A percentile compares a stretch with the other conserved stretches of the same genome.
These are phyloP conservation scores for Bothriochloa decipiens DNA, from an alignment of 176 grass and related monocot genomes.

Conservation along the genomic window DNA sequence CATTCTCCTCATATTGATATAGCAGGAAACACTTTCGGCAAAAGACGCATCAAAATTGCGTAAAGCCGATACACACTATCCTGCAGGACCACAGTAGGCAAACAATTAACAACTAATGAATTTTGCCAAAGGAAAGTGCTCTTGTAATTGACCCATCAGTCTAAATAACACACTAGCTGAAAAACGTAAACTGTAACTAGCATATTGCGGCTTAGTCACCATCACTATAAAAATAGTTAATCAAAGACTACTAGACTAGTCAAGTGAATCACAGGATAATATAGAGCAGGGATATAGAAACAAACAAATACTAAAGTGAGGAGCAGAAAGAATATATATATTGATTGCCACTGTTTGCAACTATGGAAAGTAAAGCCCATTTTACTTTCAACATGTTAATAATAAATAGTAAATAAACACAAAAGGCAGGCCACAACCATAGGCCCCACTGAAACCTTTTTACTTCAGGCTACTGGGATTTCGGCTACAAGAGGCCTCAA, in stretches of 20 bases:
- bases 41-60: constrained; percentile 38
- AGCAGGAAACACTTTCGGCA: constrained; percentile 71
- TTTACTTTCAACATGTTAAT: constrained; percentile 17
- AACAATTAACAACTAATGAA: not conserved
- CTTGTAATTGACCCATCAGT: not conserved
- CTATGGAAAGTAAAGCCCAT: constrained; percentile 21
- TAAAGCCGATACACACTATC: constrained; percentile 67
- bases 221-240: not conserved
- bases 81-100: constrained; percentile 42
- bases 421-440: constrained; percentile 25
- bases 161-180: not conserved
- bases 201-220: not conserved
- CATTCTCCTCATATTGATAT: constrained; percentile 62
- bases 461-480: constrained; percentile 44
- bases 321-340: constrained; percentile 9
- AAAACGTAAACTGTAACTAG: not conserved
- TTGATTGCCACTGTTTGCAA: constrained; percentile 21
- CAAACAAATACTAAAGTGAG: not conserved
- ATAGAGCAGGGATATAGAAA: not conserved
- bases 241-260: not conserved
- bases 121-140: not conserved
- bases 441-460: constrained; percentile 25
- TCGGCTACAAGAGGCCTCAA: constrained; percentile 47
- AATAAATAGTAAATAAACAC: not conserved
- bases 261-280: not conserved